Evolutionary conservation across 495 filamentous ascomycete genomes (phyloP).

Genomic region (Diplogelasinospora grovesii): DNA sequence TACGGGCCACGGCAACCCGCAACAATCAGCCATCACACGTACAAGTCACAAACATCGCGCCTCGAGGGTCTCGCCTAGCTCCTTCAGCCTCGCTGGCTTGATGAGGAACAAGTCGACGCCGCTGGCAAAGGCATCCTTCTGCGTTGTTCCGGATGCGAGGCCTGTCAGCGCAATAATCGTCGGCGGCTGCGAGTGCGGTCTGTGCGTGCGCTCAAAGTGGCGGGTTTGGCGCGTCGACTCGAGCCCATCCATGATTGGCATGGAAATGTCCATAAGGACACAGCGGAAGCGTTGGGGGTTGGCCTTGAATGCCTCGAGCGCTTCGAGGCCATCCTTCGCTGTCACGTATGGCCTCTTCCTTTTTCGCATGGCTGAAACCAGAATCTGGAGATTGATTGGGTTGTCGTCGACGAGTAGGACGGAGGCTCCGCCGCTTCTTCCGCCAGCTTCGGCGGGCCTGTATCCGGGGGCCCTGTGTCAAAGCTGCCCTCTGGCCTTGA

Average conservation of each 20-base stretch:
- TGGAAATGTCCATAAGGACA: constrained; percentile 60
- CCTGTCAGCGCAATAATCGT: constrained; percentile 66
- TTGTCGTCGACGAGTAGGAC: constrained; percentile 73
- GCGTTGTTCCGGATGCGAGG: constrained; percentile 54
- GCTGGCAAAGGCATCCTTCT: constrained; percentile 56
- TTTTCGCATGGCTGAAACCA: constrained; percentile 53
- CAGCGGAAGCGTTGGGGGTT: constrained; percentile 35
- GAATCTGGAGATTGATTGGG: constrained; percentile 64
- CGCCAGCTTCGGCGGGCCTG: too few relatives aligned
- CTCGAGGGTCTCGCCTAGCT: too few relatives aligned
- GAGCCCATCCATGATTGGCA: constrained; percentile 61
- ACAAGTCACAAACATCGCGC: too few relatives aligned
- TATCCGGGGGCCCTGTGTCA: too few relatives aligned
- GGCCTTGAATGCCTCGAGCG: constrained; percentile 20
- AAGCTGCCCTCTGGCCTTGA: too few relatives aligned
- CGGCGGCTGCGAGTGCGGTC: constrained; percentile 24
- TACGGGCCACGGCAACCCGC: too few relatives aligned
- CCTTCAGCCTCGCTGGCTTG: constrained; percentile 52
- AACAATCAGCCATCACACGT: too few relatives aligned
- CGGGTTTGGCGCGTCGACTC: constrained; percentile 52
- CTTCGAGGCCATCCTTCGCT: constrained; percentile 39
- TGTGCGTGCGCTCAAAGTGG: constrained; percentile 32
- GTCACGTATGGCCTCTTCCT: constrained; percentile 34
- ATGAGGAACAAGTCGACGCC: constrained; percentile 65
- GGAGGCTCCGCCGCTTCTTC: too few relatives aligned